Percentiles rank a stretch among this genome's conserved stretches.
phyloP scores from a whole-genome alignment of 768 basidiomycete species.

The Paxillus involutus region DNA sequence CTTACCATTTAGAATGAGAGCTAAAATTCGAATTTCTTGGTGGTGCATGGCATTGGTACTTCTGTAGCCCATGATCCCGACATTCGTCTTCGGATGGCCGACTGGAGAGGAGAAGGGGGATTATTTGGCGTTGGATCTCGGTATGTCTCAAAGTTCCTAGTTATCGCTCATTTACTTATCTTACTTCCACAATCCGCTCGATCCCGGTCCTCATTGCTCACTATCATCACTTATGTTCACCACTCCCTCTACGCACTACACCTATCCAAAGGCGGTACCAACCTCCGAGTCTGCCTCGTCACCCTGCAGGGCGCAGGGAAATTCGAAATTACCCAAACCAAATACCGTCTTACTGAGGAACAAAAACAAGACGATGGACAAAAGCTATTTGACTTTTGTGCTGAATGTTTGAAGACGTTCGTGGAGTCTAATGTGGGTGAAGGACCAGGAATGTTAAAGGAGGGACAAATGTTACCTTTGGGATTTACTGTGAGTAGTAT shows the following conservation, averaged over 20 bases:
- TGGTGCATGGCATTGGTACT: slow-evolving; percentile 9
- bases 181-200: neutral
- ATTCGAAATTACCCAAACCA: slow-evolving; percentile 97
- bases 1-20: too few relatives aligned
- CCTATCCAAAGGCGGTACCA: slow-evolving; percentile 74
- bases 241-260: neutral
- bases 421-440: slow-evolving; percentile 68
- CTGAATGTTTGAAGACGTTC: slow-evolving; percentile 88
- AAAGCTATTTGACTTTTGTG: slow-evolving; percentile 96
- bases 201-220: slow-evolving; percentile 1
- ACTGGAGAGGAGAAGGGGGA: slow-evolving; percentile 86
- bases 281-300: slow-evolving; percentile 97
- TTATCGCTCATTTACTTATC: too few relatives aligned
- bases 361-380: slow-evolving; percentile 98
- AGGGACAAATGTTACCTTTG: slow-evolving; percentile 67
- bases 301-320: slow-evolving; percentile 89
- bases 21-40: neutral
- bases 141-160: slow-evolving; percentile 39
- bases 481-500: slow-evolving; percentile 87
- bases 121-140: slow-evolving; percentile 87
- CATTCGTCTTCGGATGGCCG: slow-evolving; percentile 96
- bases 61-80: slow-evolving; percentile 89
- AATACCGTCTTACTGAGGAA: slow-evolving; percentile 95
- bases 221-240: neutral
- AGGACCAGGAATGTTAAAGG: slow-evolving; percentile 46